Evolutionary conservation across 1,284 basidiomycete species (phyloP).

Genomic region (Cryptococcus sp.): DNA sequence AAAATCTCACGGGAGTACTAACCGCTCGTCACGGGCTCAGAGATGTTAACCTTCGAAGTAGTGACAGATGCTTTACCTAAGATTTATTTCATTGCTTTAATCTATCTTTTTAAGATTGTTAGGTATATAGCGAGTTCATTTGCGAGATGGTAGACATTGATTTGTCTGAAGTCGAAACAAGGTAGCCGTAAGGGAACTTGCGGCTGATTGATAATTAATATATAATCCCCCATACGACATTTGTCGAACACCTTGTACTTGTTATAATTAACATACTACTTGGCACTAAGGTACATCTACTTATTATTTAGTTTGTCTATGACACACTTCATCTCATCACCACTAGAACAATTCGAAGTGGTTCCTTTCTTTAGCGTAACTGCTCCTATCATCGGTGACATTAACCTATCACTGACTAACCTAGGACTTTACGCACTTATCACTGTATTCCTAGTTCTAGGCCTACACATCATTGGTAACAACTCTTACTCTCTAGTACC

Average conservation of each 20-base stretch:
- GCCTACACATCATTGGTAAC: conserved; percentile 43
- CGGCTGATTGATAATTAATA: conserved; percentile 32
- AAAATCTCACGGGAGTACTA: conserved; percentile 37
- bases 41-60: conserved; percentile 13
- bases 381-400: conserved; percentile 44
- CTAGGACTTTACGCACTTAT: conserved; percentile 47
- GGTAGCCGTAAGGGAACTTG: conserved; percentile 41
- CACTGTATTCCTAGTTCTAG: conserved; percentile 43
- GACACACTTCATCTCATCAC: conserved; percentile 42
- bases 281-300: conserved; percentile 2
- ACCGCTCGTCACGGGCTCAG: conserved; percentile 37
- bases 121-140: conserved; percentile 11
- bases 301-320: conserved; percentile 12
- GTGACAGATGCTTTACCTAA: conserved; percentile 13
- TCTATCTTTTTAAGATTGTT: conserved; percentile 7
- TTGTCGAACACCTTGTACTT: background rate
- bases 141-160: conserved; percentile 5
- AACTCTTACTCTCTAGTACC: conserved; percentile 48
- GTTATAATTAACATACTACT: conserved; percentile 7
- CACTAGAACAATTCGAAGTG: conserved; percentile 51
- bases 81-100: conserved; percentile 4
- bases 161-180: conserved; percentile 41
- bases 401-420: conserved; percentile 48
- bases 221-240: conserved; percentile 1
- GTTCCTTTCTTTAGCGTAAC: conserved; percentile 36